A percentile compares a stretch with the other conserved stretches of the same genome.
Evolutionary conservation across 2,329 filamentous ascomycete genomes (phyloP).

Genomic region (Verticillium isaacii): DNA sequence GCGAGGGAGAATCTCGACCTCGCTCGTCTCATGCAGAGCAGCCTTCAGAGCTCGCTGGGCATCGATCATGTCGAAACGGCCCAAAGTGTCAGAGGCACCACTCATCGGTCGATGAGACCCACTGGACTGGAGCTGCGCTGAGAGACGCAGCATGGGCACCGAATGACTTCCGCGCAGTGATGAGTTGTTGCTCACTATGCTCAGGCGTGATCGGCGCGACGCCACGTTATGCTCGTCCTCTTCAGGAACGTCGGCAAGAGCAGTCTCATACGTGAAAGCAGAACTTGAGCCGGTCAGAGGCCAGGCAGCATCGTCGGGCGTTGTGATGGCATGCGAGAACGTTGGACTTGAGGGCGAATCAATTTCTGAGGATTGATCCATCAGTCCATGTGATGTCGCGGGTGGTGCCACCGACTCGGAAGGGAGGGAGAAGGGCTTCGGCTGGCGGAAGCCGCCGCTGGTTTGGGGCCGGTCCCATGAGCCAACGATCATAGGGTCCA

Average conservation of each 20-base stretch:
- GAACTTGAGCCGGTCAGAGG: slow-evolving; percentile 32
- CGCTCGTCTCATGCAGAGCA: slow-evolving; percentile 18
- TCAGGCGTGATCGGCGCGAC: slow-evolving; percentile 34
- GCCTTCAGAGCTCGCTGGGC: slow-evolving; percentile 17
- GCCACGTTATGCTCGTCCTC: slow-evolving; percentile 50
- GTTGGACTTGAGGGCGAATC: slow-evolving; percentile 17
- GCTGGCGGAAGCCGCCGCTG: slow-evolving; percentile 38
- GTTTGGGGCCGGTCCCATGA: slow-evolving; percentile 39
- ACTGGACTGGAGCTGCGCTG: slow-evolving; percentile 27
- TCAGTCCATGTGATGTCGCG: slow-evolving; percentile 8
- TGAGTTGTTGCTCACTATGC: slow-evolving; percentile 41
- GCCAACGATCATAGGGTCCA: slow-evolving; percentile 29
- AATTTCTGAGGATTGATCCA: slow-evolving; percentile 12
- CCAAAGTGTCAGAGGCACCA: slow-evolving; percentile 48
- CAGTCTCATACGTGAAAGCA: slow-evolving; percentile 32
- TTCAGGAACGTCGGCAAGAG: slow-evolving; percentile 56
- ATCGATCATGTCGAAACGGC: slow-evolving; percentile 34
- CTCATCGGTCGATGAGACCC: slow-evolving; percentile 31
- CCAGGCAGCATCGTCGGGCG: slow-evolving; percentile 37
- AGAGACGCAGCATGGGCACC: slow-evolving; percentile 47
- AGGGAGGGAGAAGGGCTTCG: slow-evolving; percentile 32
- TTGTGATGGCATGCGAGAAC: slow-evolving; percentile 36
- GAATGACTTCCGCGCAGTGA: slow-evolving; percentile 52
- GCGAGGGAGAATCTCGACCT: slow-evolving; percentile 24
- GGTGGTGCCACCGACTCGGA: slow-evolving; percentile 15